phyloP scores from a whole-genome alignment of 1,139 yeast genomes.

The Pichia sp. region DNA sequence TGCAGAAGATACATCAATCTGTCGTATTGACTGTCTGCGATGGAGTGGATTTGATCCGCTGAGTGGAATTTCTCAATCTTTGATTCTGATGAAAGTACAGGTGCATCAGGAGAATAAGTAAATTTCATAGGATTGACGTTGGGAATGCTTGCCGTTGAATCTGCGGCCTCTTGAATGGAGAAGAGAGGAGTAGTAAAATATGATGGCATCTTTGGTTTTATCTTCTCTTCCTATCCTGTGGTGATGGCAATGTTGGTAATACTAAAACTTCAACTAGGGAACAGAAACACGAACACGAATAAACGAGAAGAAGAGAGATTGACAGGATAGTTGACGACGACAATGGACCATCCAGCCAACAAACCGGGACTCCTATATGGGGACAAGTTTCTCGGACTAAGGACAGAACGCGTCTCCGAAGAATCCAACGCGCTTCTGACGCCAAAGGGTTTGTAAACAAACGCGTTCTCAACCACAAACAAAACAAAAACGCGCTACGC shows the following conservation, averaged over 20 bases:
- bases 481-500: neutral
- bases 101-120: no score
- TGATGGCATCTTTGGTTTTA: no score
- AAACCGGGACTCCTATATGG: no score
- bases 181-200: conserved; percentile 17
- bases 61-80: neutral
- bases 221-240: no score
- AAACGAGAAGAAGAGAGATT: neutral
- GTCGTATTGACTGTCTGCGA: neutral
- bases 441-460: no score
- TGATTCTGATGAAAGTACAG: neutral
- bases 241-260: neutral
- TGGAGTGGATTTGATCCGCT: neutral
- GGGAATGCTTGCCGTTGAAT: conserved; percentile 11
- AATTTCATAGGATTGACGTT: no score
- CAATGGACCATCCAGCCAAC: neutral
- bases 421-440: no score
- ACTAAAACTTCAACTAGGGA: neutral
- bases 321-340: neutral
- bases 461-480: no score
- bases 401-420: no score
- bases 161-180: conserved; percentile 17
- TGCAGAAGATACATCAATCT: neutral
- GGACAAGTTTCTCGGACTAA: no score
- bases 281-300: neutral